phyloP scores from a whole-genome alignment of 2,329 filamentous ascomycete genomes.

The Coniochaeta sp. region DNA sequence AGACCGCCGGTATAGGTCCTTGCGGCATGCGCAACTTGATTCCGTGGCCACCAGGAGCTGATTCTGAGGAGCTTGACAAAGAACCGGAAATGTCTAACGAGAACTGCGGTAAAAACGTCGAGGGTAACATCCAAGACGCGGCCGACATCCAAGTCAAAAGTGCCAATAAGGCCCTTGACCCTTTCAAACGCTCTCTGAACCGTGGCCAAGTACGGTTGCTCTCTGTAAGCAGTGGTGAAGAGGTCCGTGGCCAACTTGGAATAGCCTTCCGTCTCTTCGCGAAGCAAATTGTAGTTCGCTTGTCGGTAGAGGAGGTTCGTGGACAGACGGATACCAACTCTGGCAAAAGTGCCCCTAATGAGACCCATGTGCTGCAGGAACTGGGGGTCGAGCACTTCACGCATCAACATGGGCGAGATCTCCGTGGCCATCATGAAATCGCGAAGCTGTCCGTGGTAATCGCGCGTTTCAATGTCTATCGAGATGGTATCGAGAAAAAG shows the following conservation, averaged over 20 bases:
- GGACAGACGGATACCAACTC: slow-evolving; percentile 78
- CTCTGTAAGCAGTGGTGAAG: slow-evolving; percentile 75
- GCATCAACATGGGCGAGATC: slow-evolving; percentile 65
- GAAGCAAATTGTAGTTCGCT: slow-evolving; percentile 90
- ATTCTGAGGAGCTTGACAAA: slow-evolving; percentile 87
- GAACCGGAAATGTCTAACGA: slow-evolving; percentile 89
- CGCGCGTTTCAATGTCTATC: slow-evolving; percentile 59
- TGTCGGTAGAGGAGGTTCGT: slow-evolving; percentile 93
- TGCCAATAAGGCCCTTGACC: slow-evolving; percentile 90
- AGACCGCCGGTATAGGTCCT: slow-evolving; percentile 53
- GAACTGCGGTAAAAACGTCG: slow-evolving; percentile 87
- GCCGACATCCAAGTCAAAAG: slow-evolving; percentile 94
- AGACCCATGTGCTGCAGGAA: slow-evolving; percentile 70
- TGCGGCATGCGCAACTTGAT: slow-evolving; percentile 33
- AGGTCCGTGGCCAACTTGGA: slow-evolving; percentile 94
- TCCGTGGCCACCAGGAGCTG: slow-evolving; percentile 95
- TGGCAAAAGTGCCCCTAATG: slow-evolving; percentile 76
- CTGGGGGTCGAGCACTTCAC: slow-evolving; percentile 72
- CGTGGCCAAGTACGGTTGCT: slow-evolving; percentile 64
- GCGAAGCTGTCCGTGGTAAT: slow-evolving; percentile 44
- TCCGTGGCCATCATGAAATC: slow-evolving; percentile 65
- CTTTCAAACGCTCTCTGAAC: slow-evolving; percentile 83
- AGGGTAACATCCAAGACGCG: slow-evolving; percentile 89
- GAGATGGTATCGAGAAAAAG: slow-evolving; percentile 80
- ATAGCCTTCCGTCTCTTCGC: slow-evolving; percentile 95